Evolutionary conservation across 306 rosid genomes (phyloP).

Genomic region (Mimosa bimucronata): DNA sequence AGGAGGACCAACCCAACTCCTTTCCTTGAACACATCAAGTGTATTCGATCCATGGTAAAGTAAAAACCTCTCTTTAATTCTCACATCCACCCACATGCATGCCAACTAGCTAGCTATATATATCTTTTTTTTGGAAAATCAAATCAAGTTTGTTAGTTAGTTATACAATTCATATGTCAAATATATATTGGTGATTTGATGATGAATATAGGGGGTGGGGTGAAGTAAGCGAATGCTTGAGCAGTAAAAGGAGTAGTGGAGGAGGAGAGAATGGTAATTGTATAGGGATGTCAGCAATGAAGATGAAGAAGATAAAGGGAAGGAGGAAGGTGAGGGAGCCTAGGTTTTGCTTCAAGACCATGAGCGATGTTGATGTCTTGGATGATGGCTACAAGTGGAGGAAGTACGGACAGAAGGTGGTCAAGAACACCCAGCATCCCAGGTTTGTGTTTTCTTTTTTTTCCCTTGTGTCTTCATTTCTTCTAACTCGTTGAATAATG

Average conservation of each 20-base stretch:
- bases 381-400: conserved; percentile 99
- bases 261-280: conserved; percentile 45
- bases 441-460: conserved; percentile 46
- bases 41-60: conserved; percentile 73
- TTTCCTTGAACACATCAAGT: conserved; percentile 78
- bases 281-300: conserved; percentile 67
- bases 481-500: conserved; percentile 14
- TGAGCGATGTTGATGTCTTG: conserved; percentile 96
- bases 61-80: neutral
- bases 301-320: conserved; percentile 91
- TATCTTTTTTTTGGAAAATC: neutral
- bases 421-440: conserved; percentile 98
- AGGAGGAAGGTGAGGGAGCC: conserved; percentile 97
- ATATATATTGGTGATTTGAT: too few relatives aligned
- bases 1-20: conserved; percentile 65
- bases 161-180: neutral
- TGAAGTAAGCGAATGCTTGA: conserved; percentile 57
- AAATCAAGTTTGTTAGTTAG: neutral
- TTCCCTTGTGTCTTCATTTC: neutral
- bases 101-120: too few relatives aligned
- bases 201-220: conserved; percentile 64
- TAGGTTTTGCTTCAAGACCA: conserved; percentile 96
- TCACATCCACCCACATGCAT: neutral
- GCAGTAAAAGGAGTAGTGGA: conserved; percentile 52
- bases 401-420: conserved; percentile 98